A percentile compares a stretch with the other conserved stretches of the same genome.
phyloP scores from a whole-genome alignment of 257 asterid species.

The Solanum chmielewskii region DNA sequence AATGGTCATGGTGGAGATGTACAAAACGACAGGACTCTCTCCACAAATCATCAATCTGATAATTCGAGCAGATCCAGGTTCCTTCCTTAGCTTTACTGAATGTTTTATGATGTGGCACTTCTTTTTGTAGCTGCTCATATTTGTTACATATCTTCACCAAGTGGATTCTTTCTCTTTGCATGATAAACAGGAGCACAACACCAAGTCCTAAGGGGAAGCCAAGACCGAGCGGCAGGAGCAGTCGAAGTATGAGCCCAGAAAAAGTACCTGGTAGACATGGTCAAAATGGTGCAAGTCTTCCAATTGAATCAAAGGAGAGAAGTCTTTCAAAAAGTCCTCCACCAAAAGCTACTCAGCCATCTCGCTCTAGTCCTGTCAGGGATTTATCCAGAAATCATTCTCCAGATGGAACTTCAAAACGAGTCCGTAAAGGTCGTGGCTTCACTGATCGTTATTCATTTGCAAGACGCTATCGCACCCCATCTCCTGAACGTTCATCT shows the following conservation, averaged over 20 bases:
- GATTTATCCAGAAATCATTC: slow-evolving; percentile 46
- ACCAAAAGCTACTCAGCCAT: slow-evolving; percentile 19
- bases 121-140: not conserved
- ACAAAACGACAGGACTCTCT: slow-evolving; percentile 16
- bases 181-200: slow-evolving; percentile 38
- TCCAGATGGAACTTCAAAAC: slow-evolving; percentile 72
- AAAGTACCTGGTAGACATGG: slow-evolving; percentile 15
- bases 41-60: slow-evolving; percentile 12
- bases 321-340: slow-evolving; percentile 30
- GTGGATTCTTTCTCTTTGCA: not conserved
- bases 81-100: not conserved
- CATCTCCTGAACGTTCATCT: slow-evolving; percentile 71
- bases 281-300: slow-evolving; percentile 15
- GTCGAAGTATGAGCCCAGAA: slow-evolving; percentile 32
- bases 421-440: slow-evolving; percentile 94
- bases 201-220: slow-evolving; percentile 33
- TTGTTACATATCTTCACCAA: not conserved
- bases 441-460: slow-evolving; percentile 73
- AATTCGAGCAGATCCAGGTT: slow-evolving; percentile 58
- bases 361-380: slow-evolving; percentile 27
- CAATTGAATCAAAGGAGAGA: slow-evolving; percentile 21
- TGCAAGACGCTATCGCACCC: slow-evolving; percentile 92
- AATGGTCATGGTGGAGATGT: slow-evolving; percentile 30
- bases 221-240: slow-evolving; percentile 18
- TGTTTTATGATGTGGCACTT: not conserved